phyloP scores from a whole-genome alignment of 2,329 filamentous ascomycete genomes.

The Stylonectria norvegica region DNA sequence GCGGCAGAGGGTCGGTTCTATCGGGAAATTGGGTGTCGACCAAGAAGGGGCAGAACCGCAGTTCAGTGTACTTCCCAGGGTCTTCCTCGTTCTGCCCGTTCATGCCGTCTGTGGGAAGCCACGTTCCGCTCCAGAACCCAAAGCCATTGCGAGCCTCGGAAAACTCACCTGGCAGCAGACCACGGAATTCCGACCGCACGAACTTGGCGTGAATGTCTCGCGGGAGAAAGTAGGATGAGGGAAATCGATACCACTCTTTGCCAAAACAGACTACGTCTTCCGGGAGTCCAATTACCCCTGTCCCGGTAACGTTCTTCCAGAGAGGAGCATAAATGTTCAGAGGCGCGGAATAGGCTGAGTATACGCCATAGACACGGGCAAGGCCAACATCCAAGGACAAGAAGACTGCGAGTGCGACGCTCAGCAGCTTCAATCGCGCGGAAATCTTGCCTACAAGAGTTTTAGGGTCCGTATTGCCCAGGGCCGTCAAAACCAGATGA shows the following conservation, averaged over 20 bases:
- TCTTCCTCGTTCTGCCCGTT: conserved; percentile 92
- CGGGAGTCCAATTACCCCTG: conserved; percentile 48
- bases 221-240: conserved; percentile 87
- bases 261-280: conserved; percentile 81
- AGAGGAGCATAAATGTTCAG: conserved; percentile 67
- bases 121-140: conserved; percentile 78
- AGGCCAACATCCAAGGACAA: conserved; percentile 63
- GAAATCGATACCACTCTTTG: conserved; percentile 98
- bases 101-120: conserved; percentile 77
- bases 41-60: conserved; percentile 74
- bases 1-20: conserved; percentile 48
- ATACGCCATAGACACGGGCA: conserved; percentile 70
- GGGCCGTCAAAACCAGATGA: conserved; percentile 72
- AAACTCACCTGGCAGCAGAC: conserved; percentile 88
- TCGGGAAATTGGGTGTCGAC: conserved; percentile 81
- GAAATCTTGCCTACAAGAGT: conserved; percentile 69
- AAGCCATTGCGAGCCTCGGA: conserved; percentile 66
- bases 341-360: conserved; percentile 80
- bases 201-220: conserved; percentile 83
- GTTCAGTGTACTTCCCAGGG: conserved; percentile 75
- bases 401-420: conserved; percentile 59
- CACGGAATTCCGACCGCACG: conserved; percentile 83
- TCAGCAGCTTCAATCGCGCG: conserved; percentile 65
- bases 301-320: conserved; percentile 47
- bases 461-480: conserved; percentile 68